These are phyloP conservation scores for Persicaria maculosa DNA, from an alignment of 148 eudicot genomes.

Conservation along the genomic window DNA sequence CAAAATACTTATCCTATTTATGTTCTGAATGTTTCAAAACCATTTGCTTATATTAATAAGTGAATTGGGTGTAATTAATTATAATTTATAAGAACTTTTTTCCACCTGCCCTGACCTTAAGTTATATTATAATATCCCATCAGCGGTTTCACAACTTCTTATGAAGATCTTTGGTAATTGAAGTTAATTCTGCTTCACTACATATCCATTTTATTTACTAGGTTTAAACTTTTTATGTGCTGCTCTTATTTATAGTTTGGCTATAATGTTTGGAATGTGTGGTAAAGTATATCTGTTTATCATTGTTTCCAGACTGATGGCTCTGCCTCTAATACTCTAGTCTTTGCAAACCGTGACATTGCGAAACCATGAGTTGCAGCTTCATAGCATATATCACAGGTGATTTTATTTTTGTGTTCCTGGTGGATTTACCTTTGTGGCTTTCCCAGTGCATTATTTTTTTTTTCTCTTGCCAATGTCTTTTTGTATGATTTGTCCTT, in stretches of 20 bases:
- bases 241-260: slow-evolving; percentile 4
- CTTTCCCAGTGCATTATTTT: not conserved
- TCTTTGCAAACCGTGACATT: slow-evolving; percentile 87
- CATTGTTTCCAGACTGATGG: slow-evolving; percentile 66
- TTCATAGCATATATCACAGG: slow-evolving; percentile 83
- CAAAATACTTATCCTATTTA: not conserved
- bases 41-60: not conserved
- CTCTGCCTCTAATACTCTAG: slow-evolving; percentile 84
- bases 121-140: not conserved
- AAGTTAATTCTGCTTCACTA: not conserved
- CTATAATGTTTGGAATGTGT: not conserved
- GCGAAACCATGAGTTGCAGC: slow-evolving; percentile 93
- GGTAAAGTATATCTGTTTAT: not conserved
- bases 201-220: not conserved
- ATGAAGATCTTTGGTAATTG: not conserved
- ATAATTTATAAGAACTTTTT: too few species aligned
- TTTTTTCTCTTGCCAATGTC: not conserved
- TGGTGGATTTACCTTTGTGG: not conserved
- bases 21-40: not conserved
- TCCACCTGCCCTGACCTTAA: too few species aligned
- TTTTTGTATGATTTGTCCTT: not conserved
- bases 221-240: not conserved
- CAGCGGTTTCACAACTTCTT: not conserved
- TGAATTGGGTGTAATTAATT: not conserved
- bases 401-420: slow-evolving; percentile 19